Conservation (phyloP, 371 early-diverging fungal species). For the Mortierella sp. region DNA sequence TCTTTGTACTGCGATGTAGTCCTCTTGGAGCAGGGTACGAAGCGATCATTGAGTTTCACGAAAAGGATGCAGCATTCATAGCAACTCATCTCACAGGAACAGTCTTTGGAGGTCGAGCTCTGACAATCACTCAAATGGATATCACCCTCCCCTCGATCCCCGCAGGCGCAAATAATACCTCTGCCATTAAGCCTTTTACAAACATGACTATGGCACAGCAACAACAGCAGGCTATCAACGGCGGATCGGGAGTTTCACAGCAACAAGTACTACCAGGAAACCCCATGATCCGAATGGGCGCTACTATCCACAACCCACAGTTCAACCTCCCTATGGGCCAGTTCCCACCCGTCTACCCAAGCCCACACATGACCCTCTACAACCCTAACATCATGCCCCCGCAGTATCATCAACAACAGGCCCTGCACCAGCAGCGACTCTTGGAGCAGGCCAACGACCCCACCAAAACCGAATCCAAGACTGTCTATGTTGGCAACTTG, state of each 20-base stretch:
- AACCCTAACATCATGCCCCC: conserved; percentile 55
- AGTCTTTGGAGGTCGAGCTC: conserved; percentile 71
- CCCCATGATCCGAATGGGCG: conserved; percentile 52
- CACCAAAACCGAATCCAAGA: conserved; percentile 72
- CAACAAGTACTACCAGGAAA: conserved; percentile 14
- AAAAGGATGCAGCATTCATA: conserved; percentile 60
- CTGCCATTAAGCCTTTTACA: conserved; percentile 22
- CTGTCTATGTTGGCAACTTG: conserved; percentile 80
- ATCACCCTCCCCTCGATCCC: conserved; percentile 24
- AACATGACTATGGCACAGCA: conserved; percentile 44
- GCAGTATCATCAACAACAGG: conserved; percentile 28
- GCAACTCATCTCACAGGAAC: conserved; percentile 78
- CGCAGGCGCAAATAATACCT: conserved; percentile 9
- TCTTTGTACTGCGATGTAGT: conserved; percentile 42
- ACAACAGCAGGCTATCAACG: conserved; percentile 16
- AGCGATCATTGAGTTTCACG: conserved; percentile 69
- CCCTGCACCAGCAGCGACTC: conserved; percentile 21
- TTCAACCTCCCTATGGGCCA: conserved; percentile 40
- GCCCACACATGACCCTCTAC: conserved; percentile 59
- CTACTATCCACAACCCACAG: conserved; percentile 49
- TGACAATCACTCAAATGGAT: conserved; percentile 55
- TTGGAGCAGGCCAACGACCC: conserved; percentile 63
- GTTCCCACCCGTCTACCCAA: conserved; percentile 49
- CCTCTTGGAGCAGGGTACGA: conserved; percentile 68
- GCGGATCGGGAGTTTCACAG: neutral